Base-by-base conservation (phyloP, 1,284 basidiomycete genomes). In the Cryptococcus wingfieldii region DNA sequence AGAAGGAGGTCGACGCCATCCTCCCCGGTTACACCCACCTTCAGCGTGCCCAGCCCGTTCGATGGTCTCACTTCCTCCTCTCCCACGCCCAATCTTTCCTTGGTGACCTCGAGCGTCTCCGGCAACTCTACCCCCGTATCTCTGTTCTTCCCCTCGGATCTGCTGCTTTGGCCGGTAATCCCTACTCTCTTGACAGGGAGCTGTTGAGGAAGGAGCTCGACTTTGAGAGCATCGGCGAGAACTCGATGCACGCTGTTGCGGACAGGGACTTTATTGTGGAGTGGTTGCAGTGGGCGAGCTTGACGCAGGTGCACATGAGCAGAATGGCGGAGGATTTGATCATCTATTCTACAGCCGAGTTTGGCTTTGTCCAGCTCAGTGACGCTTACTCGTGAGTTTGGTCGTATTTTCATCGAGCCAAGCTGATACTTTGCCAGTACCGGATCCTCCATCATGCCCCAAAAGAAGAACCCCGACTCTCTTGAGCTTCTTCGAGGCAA, bases 391-490 rank as follows among this genome's bases (percentile, higher is more conserved):
- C 88, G 90, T 90, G 54, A 45, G 77, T 59, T 28, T 34, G 18
- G 43, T 50, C 31, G 12, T 25, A 38, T 50, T 56, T 46, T 47
- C 16, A 44, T 38, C 18, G 43, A 38, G 13, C 27, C 41, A 4
- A 45, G 53, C 54, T 53, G 42, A 50, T 12, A 10, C n/a, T 45
- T n/a, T 12, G 23, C 9, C 31, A 94, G 91, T 73, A 98, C 95
- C 37, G 95, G 95, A 12, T 97, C 94, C 42, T 97, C 93, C 61
- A 98, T 98, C 74, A 98, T 98, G 95, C 95, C 95, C 3, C 95
- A 98, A 75, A 98, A 98, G 81, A 98, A 98, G 80, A 98, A 98
- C 76, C 91, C 95, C 25, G 94, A 98, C 76, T 96, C 92, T 25
- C 79, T 96, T 47, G 95, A 98, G 75, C 81, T 98, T 25, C 82